Percentiles rank a stretch among this genome's conserved stretches.
Conservation (phyloP, 2,329 filamentous ascomycete species). For the Nothophaeocryptopus gaeumannii region DNA sequence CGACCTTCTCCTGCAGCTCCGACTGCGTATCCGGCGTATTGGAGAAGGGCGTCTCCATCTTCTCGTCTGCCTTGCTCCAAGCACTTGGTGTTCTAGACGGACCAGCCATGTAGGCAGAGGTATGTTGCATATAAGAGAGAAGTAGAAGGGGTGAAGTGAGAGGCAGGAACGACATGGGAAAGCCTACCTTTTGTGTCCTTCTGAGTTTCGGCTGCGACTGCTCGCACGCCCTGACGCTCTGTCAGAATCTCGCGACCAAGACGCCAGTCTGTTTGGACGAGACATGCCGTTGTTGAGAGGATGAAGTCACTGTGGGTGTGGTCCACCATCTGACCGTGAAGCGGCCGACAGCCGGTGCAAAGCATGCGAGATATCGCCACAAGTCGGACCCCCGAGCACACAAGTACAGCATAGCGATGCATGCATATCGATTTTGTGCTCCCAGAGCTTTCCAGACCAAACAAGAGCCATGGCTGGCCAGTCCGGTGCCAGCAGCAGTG, state of each 20-base stretch:
- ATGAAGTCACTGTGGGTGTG: conserved; percentile 24
- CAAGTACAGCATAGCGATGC: not conserved
- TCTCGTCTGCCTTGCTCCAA: conserved; percentile 23
- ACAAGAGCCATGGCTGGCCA: not conserved
- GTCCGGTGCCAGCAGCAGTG: not conserved
- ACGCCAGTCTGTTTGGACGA: conserved; percentile 14
- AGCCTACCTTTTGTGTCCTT: conserved; percentile 25
- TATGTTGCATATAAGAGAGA: not conserved
- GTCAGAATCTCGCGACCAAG: conserved; percentile 1
- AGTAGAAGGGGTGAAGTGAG: not conserved
- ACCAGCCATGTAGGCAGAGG: conserved; percentile 8
- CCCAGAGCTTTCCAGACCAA: not conserved
- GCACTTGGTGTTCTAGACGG: conserved; percentile 23
- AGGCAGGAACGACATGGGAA: conserved; percentile 6
- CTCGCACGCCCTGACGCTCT: conserved; percentile 1
- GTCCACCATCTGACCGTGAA: conserved; percentile 23
- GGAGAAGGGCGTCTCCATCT: conserved; percentile 21
- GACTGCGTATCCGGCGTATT: conserved; percentile 26
- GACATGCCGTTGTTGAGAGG: conserved; percentile 9
- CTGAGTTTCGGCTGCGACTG: not conserved
- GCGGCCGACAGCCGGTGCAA: conserved; percentile 12
- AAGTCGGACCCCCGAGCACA: conserved; percentile 7
- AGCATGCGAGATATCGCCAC: conserved; percentile 20
- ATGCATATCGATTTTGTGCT: not conserved
- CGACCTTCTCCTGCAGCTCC: conserved; percentile 20